Evolutionary conservation across 2,329 filamentous ascomycete genomes (phyloP).

Genomic region (Bertia moriformis): DNA sequence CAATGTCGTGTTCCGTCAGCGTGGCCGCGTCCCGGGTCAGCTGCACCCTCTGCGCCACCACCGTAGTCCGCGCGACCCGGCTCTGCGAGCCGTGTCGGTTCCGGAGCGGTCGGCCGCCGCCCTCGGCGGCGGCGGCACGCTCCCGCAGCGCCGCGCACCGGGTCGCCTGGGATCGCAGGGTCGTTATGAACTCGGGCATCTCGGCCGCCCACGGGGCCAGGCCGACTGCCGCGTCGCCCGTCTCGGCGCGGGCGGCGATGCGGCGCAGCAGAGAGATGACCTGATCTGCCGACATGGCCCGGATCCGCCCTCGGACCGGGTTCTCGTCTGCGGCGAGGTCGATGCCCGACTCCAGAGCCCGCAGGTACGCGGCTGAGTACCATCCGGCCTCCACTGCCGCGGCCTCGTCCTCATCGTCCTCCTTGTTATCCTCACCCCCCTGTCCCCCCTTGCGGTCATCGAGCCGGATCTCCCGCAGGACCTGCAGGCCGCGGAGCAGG

Average conservation of each 20-base stretch:
- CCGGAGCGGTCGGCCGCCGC: slow-evolving; percentile 36
- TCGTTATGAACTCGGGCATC: slow-evolving; percentile 12
- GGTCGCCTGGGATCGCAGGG: too few relatives aligned
- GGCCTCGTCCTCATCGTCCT: slow-evolving; percentile 16
- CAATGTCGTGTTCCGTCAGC: slow-evolving; percentile 56
- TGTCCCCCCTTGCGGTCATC: slow-evolving; percentile 3
- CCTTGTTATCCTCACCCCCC: slow-evolving; percentile 13
- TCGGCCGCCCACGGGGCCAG: slow-evolving; percentile 17
- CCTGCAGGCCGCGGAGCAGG: slow-evolving; percentile 32
- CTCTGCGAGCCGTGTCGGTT: slow-evolving; percentile 63
- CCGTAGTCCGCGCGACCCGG: slow-evolving; percentile 59
- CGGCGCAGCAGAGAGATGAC: slow-evolving; percentile 24
- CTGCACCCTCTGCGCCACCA: slow-evolving; percentile 69
- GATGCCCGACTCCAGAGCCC: slow-evolving; percentile 42
- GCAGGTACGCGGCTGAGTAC: slow-evolving; percentile 45
- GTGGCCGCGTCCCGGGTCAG: slow-evolving; percentile 61
- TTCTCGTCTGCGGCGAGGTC: slow-evolving; percentile 30
- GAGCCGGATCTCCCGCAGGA: slow-evolving; percentile 18
- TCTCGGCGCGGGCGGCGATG: slow-evolving; percentile 18
- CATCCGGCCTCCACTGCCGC: slow-evolving; percentile 16
- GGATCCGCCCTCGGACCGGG: slow-evolving; percentile 39
- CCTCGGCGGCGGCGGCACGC: slow-evolving; percentile 28
- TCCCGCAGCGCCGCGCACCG: slow-evolving; percentile 23
- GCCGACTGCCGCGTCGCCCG: slow-evolving; percentile 19
- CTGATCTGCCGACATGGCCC: slow-evolving; percentile 40